A percentile compares a stretch with the other conserved stretches of the same genome.
Conservation (phyloP, 345 rosid genomes). For the Cochlearia excelsa region DNA sequence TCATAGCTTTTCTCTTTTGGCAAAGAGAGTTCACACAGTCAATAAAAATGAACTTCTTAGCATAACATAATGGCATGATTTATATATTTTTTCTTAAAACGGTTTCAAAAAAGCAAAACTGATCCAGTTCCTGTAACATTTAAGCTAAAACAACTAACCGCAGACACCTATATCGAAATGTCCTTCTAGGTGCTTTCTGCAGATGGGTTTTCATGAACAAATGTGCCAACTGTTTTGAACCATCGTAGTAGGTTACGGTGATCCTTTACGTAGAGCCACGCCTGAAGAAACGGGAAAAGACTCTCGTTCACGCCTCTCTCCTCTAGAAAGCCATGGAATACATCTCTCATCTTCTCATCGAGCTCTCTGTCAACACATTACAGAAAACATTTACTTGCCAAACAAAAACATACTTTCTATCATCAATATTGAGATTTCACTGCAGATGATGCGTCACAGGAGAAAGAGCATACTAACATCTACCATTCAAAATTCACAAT, state of each 20-base stretch:
- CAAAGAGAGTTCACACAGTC: too few relatives aligned
- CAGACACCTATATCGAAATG: not conserved
- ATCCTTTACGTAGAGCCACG: slow-evolving; percentile 90
- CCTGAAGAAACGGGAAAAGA: slow-evolving; percentile 87
- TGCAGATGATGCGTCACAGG: too few relatives aligned
- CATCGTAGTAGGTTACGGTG: slow-evolving; percentile 68
- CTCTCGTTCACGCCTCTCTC: slow-evolving; percentile 78
- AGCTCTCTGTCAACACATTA: slow-evolving; percentile 50
- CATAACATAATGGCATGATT: too few relatives aligned
- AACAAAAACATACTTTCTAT: too few relatives aligned
- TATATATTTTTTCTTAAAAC: too few relatives aligned
- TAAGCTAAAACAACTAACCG: not conserved
- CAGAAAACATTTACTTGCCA: too few relatives aligned
- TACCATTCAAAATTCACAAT: too few relatives aligned
- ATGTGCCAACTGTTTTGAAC: slow-evolving; percentile 75
- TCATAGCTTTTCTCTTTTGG: too few relatives aligned
- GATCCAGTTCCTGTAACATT: not conserved
- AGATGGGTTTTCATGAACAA: slow-evolving; percentile 45
- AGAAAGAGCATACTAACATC: too few relatives aligned
- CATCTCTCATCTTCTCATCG: slow-evolving; percentile 76
- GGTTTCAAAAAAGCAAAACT: slow-evolving; percentile 13
- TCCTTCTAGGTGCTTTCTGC: slow-evolving; percentile 8
- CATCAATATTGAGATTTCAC: too few relatives aligned
- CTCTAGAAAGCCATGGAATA: slow-evolving; percentile 64
- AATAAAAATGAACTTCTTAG: too few relatives aligned